Evolutionary conservation across 139 green algal genomes (phyloP), one percentile per base, ranked within the genome.

Genomic region (Chlamydomonas schloesseri): DNA sequence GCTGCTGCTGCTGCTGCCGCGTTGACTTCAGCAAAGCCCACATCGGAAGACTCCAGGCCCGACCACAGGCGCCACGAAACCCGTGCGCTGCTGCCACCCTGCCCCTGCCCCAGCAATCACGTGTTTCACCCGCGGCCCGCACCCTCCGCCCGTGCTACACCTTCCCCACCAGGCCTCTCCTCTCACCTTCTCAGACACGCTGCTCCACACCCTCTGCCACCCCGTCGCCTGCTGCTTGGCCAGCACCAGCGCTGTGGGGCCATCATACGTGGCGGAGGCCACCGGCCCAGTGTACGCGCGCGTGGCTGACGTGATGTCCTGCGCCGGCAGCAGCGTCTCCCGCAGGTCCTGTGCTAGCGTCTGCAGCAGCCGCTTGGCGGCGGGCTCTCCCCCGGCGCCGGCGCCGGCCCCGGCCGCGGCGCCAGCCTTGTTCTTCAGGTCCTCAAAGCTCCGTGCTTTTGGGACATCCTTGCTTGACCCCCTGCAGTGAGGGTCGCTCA

Each of bases 101-200:
- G n/a, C n/a, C n/a, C n/a, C n/a, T n/a, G n/a, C n/a, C n/a, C n/a
- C n/a, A n/a, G n/a, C n/a, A n/a, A n/a, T n/a, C n/a, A n/a, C n/a
- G n/a, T n/a, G n/a, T n/a, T n/a, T n/a, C n/a, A n/a, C n/a, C n/a
- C n/a, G n/a, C n/a, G n/a, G n/a, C n/a, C n/a, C n/a, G n/a, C n/a
- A n/a, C n/a, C n/a, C n/a, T n/a, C n/a, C n/a, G n/a, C n/a, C n/a
- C n/a, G n/a, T n/a, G n/a, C n/a, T n/a, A n/a, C n/a, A n/a, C n/a
- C n/a, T n/a, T n/a, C n/a, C n/a, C n/a, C n/a, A n/a, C n/a, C n/a
- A n/a, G n/a, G n/a, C n/a, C n/a, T n/a, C n/a, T n/a, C n/a, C 42
- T 50, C 42, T 50, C 68, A 92, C 89, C 89, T 88, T 92, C 17
- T 92, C 80, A 20, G 91, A 81, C 36, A 92, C 14, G 2, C 71